These are phyloP conservation scores for Leccinum olivaceopallidum DNA, from an alignment of 768 basidiomycete species.

Conservation along the genomic window DNA sequence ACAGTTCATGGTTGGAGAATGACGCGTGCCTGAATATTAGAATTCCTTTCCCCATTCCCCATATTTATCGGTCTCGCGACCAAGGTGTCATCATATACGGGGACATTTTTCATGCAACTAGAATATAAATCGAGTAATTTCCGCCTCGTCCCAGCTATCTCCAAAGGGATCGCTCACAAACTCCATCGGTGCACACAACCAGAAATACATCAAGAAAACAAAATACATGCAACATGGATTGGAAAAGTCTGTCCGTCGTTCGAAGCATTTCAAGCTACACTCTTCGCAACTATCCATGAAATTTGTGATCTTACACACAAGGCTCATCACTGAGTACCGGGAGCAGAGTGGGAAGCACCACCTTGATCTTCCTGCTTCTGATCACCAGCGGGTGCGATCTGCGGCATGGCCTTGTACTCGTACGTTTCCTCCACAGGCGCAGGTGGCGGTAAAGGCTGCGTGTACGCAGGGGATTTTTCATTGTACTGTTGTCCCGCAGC, in stretches of 20 bases:
- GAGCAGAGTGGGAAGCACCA: neutral
- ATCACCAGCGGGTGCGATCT: constrained; percentile 1
- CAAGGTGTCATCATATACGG: neutral
- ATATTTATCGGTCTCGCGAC: neutral
- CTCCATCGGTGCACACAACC: neutral
- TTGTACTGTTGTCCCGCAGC: neutral
- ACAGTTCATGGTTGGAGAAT: constrained; percentile 87
- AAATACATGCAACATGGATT: neutral
- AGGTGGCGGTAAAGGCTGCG: neutral
- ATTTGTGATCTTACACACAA: neutral
- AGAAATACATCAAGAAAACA: neutral
- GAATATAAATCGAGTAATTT: neutral
- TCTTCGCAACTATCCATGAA: neutral
- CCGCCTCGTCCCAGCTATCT: neutral
- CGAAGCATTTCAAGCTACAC: neutral
- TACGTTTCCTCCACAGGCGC: constrained; percentile 1
- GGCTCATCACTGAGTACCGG: neutral
- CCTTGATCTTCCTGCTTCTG: constrained; percentile 10
- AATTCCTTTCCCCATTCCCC: neutral
- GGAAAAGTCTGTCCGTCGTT: neutral
- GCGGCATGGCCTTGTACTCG: neutral
- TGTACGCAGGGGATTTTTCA: neutral
- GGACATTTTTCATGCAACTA: neutral
- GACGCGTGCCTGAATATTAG: constrained; percentile 17
- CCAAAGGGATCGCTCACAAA: no score